Base-by-base conservation (phyloP, 805 yeast species). In the Blastobotrys americana region DNA sequence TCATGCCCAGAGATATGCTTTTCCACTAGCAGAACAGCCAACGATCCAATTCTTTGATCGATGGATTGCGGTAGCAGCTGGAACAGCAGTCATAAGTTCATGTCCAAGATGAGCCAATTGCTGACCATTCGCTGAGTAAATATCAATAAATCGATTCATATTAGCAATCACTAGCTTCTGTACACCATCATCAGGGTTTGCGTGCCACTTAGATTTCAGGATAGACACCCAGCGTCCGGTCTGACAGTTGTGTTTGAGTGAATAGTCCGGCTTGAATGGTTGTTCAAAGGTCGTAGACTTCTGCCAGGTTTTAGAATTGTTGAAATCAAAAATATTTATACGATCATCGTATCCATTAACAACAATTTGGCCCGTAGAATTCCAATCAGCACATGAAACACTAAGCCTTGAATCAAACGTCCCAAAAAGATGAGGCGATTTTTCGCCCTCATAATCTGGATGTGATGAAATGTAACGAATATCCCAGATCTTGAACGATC, bases 171-270 rank as follows among this genome's bases (percentile, higher is more conserved):
- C 84, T 63, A 93, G 87, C 57, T 90, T 88, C 51, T 88, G 84
- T 23, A 76, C 70, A 0, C 79, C 77, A 58, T 87, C 95, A 4
- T 54, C 58, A 0, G 95, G 94, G 25, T 72, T 65, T 2, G 65
- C 61, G 49, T 93, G 97, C 94, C 97, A 90, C 57, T 79, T 74
- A 0, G 96, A 80, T 55, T 90, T 87, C 46, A 90, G 67, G 39
- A 90, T 90, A 1, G 95, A 81, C 0, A 93, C 96, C 98, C 98
- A 90, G 52, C 96, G 71, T 0, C 98, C 98, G 0, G 96, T 84
- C 63, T 90, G 96, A 66, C 98, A 93, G 57, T 93, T 93, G 60
- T 93, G 98, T 45, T 76, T 76, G 41, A 90, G 70, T 6, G 77
- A 76, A 21, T 76, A 72, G 22, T 71, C 58, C 0, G 96, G 95